Evolutionary conservation across 768 basidiomycete genomes (phyloP).

Genomic region (Lactarius deliciosus): DNA sequence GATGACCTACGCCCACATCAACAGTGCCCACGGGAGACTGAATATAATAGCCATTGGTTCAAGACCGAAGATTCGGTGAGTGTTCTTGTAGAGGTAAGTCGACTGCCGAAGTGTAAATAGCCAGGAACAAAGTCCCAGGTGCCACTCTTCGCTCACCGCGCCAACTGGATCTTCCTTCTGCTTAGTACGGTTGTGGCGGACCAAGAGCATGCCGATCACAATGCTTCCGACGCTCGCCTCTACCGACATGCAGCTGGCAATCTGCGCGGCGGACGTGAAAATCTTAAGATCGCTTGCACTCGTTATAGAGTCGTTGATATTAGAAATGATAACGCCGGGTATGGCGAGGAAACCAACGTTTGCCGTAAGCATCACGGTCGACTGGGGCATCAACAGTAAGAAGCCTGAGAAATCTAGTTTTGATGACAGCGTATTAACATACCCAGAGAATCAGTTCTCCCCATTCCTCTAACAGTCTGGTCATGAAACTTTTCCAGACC

Average conservation of each 20-base stretch:
- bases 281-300: neutral
- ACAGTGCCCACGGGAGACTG: constrained; percentile 53
- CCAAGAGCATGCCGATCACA: constrained; percentile 46
- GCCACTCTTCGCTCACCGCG: constrained; percentile 3
- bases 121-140: no score
- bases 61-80: constrained; percentile 42
- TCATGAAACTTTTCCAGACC: constrained; percentile 19
- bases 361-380: constrained; percentile 38
- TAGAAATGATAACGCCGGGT: constrained; percentile 31
- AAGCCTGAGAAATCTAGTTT: neutral
- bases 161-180: constrained; percentile 34
- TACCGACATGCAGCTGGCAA: constrained; percentile 50
- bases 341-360: constrained; percentile 40
- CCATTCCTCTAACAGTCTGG: constrained; percentile 17
- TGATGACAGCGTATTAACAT: neutral
- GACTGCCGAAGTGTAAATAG: constrained; percentile 22
- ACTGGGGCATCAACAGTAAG: constrained; percentile 23
- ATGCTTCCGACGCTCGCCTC: constrained; percentile 49
- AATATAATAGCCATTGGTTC: constrained; percentile 54
- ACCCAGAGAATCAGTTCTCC: constrained; percentile 21
- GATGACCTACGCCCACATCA: constrained; percentile 58
- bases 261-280: constrained; percentile 44
- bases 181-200: constrained; percentile 44
- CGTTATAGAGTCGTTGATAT: neutral
- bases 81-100: constrained; percentile 32